A percentile compares a stretch with the other conserved stretches of the same genome.
These are phyloP conservation scores for Penicillium ochrochloron DNA, from an alignment of 495 filamentous ascomycete species.

Conservation along the genomic window DNA sequence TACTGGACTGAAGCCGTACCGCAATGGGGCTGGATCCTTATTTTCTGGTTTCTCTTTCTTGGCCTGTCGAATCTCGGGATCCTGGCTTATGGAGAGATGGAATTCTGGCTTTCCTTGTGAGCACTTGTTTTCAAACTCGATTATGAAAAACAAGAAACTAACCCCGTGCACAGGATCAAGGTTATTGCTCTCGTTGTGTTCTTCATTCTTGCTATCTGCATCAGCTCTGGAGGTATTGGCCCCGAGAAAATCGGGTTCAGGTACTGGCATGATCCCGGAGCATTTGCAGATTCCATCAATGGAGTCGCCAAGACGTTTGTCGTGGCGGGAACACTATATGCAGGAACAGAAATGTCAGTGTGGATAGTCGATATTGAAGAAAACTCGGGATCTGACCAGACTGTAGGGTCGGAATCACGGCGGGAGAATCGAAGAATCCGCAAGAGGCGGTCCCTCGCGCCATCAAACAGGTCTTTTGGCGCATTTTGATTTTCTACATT, in stretches of 20 bases:
- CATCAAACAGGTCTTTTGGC: constrained; percentile 74
- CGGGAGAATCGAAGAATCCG: constrained; percentile 68
- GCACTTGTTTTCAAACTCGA: background rate
- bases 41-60: constrained; percentile 63
- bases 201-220: constrained; percentile 67
- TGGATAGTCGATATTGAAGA: background rate
- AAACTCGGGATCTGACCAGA: background rate
- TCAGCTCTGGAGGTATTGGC: constrained; percentile 66
- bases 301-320: constrained; percentile 60
- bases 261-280: constrained; percentile 70
- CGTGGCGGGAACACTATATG: constrained; percentile 72
- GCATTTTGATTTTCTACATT: constrained; percentile 74
- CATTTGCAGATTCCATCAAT: constrained; percentile 69
- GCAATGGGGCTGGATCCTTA: constrained; percentile 63
- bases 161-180: background rate
- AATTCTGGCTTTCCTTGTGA: constrained; percentile 50
- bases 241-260: constrained; percentile 60
- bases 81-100: constrained; percentile 68
- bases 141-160: no score
- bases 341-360: constrained; percentile 64
- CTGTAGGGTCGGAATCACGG: constrained; percentile 63
- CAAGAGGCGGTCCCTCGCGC: constrained; percentile 63
- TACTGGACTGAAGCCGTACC: constrained; percentile 50
- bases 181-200: background rate
- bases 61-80: constrained; percentile 57